Evolutionary conservation across 768 basidiomycete species (phyloP).

Genomic region (Russula dissimulans): DNA sequence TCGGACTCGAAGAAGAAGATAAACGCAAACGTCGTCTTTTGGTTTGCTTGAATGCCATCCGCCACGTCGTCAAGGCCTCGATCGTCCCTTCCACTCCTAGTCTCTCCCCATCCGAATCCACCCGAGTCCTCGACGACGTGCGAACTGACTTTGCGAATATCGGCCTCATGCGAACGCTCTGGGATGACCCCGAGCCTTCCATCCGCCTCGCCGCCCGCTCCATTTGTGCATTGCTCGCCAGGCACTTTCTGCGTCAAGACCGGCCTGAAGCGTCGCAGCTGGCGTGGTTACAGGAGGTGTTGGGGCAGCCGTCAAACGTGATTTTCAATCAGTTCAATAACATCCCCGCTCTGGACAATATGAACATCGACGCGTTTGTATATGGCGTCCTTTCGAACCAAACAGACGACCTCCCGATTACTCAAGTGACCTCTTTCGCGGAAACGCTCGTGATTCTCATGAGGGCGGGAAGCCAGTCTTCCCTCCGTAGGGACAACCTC

Average conservation of each 20-base stretch:
- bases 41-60: not conserved
- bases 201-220: slow-evolving; percentile 1
- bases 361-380: slow-evolving; percentile 4
- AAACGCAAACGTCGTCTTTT: not conserved
- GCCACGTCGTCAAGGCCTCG: not conserved
- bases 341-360: not conserved
- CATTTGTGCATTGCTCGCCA: slow-evolving; percentile 6
- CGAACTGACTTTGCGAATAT: slow-evolving; percentile 3
- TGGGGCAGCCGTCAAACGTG: not conserved
- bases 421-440: not conserved
- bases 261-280: not conserved
- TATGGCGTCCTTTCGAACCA: not conserved
- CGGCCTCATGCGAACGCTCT: not conserved
- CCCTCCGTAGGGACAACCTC: not conserved
- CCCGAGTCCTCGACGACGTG: not conserved
- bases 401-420: not conserved
- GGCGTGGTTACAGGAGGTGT: not conserved
- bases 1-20: not conserved
- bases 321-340: not conserved
- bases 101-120: not conserved
- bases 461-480: not conserved
- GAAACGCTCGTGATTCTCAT: not conserved
- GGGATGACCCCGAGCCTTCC: not conserved
- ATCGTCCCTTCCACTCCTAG: not conserved
- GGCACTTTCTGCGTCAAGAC: not conserved